Conservation (phyloP, 495 filamentous ascomycete genomes). For the Corynascus novoguineensis region DNA sequence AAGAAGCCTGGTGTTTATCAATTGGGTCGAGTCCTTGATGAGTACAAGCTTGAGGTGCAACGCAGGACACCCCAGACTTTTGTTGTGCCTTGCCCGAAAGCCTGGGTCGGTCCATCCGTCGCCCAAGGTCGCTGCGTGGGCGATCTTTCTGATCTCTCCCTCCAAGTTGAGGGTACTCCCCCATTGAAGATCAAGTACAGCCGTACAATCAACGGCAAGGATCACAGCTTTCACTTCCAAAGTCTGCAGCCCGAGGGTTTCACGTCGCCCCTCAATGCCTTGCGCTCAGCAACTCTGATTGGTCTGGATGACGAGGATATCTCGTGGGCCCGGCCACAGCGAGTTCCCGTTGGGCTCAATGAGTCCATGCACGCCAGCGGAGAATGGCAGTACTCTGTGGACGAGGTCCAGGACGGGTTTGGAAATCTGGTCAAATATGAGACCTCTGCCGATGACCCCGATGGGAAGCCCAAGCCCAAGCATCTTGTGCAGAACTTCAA, state of each 20-base stretch:
- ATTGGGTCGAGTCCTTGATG: slow-evolving; percentile 76
- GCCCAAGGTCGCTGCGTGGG: slow-evolving; percentile 66
- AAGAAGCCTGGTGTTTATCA: slow-evolving; percentile 84
- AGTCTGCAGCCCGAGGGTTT: slow-evolving; percentile 87
- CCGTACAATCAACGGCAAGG: slow-evolving; percentile 67
- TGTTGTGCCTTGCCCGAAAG: slow-evolving; percentile 77
- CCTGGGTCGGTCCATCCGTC: slow-evolving; percentile 57
- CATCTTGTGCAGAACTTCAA: slow-evolving; percentile 70
- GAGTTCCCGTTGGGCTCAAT: slow-evolving; percentile 72
- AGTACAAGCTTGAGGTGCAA: slow-evolving; percentile 88
- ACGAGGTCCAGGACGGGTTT: slow-evolving; percentile 83
- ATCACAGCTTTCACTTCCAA: slow-evolving; percentile 74
- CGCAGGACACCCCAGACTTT: slow-evolving; percentile 66
- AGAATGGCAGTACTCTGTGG: slow-evolving; percentile 81
- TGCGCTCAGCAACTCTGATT: slow-evolving; percentile 50
- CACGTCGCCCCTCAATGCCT: slow-evolving; percentile 61
- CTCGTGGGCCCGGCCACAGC: slow-evolving; percentile 73
- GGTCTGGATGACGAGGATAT: slow-evolving; percentile 56
- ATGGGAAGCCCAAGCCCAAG: slow-evolving; percentile 49
- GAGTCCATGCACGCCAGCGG: slow-evolving; percentile 76
- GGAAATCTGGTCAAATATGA: slow-evolving; percentile 84
- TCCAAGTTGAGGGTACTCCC: slow-evolving; percentile 81
- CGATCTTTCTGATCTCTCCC: slow-evolving; percentile 75
- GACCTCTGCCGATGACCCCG: slow-evolving; percentile 58
- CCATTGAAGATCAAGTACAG: slow-evolving; percentile 92